Percentiles rank a stretch among this genome's conserved stretches.
phyloP scores from a whole-genome alignment of 2,329 filamentous ascomycete genomes.

The Phoma herbarum region DNA sequence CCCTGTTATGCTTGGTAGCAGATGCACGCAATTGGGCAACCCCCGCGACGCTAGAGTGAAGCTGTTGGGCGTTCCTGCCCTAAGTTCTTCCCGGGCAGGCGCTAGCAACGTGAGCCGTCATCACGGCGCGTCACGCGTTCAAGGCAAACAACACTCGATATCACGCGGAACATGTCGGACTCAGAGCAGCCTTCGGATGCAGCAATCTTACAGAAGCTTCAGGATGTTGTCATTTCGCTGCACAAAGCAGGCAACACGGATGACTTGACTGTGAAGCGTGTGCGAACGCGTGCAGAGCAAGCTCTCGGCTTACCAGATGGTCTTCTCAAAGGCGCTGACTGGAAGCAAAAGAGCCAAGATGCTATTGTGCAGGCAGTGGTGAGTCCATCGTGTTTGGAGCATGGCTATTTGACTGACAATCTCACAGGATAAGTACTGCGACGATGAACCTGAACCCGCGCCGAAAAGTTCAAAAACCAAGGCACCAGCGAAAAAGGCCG shows the following conservation, averaged over 20 bases:
- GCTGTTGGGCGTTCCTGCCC: slow-evolving; percentile 17
- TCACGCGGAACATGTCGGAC: slow-evolving; percentile 44
- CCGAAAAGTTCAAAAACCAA: slow-evolving; percentile 12
- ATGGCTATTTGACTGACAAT: slow-evolving; percentile 10
- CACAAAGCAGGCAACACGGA: slow-evolving; percentile 56
- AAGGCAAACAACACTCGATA: slow-evolving; percentile 16
- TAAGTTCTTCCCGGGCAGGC: slow-evolving; percentile 8
- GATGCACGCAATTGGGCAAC: slow-evolving; percentile 12
- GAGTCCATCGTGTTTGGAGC: slow-evolving; percentile 12
- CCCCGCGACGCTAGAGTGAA: slow-evolving; percentile 20
- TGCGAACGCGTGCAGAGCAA: slow-evolving; percentile 63
- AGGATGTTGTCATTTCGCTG: slow-evolving; percentile 52
- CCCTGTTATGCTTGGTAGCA: slow-evolving; percentile 3
- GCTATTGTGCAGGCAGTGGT: slow-evolving; percentile 44
- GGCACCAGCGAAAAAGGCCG: slow-evolving; percentile 18
- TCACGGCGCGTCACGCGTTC: slow-evolving; percentile 20
- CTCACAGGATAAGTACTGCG: slow-evolving; percentile 40
- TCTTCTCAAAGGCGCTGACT: slow-evolving; percentile 64
- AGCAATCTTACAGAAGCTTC: slow-evolving; percentile 52
- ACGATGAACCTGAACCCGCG: slow-evolving; percentile 33
- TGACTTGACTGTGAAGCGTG: slow-evolving; percentile 65
- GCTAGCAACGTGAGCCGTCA: slow-evolving; percentile 20
- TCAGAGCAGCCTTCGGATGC: slow-evolving; percentile 48
- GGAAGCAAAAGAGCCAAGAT: slow-evolving; percentile 63
- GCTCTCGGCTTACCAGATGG: slow-evolving; percentile 60